phyloP scores from a whole-genome alignment of 2,329 filamentous ascomycete species.

The Fusarium pseudograminearum region DNA sequence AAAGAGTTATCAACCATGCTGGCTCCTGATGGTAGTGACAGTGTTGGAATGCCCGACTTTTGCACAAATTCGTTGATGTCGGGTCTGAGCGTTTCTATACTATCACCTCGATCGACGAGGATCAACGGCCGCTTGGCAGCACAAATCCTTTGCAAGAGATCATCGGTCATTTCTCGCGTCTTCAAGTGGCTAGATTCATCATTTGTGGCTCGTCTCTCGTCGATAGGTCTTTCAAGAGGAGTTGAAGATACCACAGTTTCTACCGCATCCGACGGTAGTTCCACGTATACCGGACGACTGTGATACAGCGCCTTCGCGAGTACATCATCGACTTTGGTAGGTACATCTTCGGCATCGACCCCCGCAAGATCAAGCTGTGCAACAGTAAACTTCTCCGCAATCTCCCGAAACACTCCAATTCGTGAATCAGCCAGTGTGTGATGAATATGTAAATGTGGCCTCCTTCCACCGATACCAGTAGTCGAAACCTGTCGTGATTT shows the following conservation, averaged over 20 bases:
- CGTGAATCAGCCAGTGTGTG: constrained; percentile 12
- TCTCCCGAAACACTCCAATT: constrained; percentile 2
- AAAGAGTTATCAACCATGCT: constrained; percentile 14
- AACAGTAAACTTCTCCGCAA: constrained; percentile 19
- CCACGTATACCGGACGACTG: constrained; percentile 17
- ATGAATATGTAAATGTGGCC: constrained; percentile 8
- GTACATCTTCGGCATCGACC: neutral
- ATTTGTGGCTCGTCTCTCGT: rapidly evolving
- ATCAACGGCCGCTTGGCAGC: neutral
- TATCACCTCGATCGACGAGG: neutral
- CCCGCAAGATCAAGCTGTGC: constrained; percentile 13
- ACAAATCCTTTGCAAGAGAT: neutral
- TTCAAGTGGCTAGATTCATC: neutral
- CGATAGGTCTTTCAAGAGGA: neutral
- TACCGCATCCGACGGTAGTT: constrained; percentile 1
- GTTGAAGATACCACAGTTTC: neutral
- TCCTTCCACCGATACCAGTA: rapidly evolving
- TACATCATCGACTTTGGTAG: neutral
- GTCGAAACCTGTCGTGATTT: neutral
- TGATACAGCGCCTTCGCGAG: neutral
- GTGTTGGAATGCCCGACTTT: neutral
- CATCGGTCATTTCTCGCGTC: rapidly evolving
- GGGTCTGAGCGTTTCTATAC: neutral
- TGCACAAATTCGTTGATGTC: neutral
- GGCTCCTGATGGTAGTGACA: neutral